phyloP scores from a whole-genome alignment of 441 rosid species.

The Hura crepitans region DNA sequence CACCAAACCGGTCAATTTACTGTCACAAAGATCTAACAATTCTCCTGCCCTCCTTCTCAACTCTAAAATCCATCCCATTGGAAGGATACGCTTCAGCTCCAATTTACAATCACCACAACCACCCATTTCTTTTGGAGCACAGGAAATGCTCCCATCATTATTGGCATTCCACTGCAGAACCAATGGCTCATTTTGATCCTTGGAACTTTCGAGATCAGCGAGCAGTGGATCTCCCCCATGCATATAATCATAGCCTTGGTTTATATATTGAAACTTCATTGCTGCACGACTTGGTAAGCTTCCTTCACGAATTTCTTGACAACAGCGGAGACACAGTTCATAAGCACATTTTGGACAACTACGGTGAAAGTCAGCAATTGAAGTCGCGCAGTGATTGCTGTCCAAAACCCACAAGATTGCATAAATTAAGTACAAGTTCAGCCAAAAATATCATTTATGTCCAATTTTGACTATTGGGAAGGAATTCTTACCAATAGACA shows the following conservation, averaged over 20 bases:
- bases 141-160: slow-evolving; percentile 52
- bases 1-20: slow-evolving; percentile 15
- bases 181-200: slow-evolving; percentile 25
- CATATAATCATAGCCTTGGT: slow-evolving; percentile 57
- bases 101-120: slow-evolving; percentile 62
- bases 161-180: slow-evolving; percentile 45
- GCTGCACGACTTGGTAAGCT: slow-evolving; percentile 40
- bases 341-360: slow-evolving; percentile 69
- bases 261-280: slow-evolving; percentile 33
- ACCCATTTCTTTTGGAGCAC: slow-evolving; percentile 63
- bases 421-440: slow-evolving; percentile 9
- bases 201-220: slow-evolving; percentile 18
- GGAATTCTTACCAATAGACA: slow-evolving; percentile 60
- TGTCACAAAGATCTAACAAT: slow-evolving; percentile 28
- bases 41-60: slow-evolving; percentile 41
- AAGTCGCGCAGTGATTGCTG: slow-evolving; percentile 92
- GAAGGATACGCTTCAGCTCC: slow-evolving; percentile 70
- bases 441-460: slow-evolving; percentile 6
- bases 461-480: not conserved
- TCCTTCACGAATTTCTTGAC: slow-evolving; percentile 67
- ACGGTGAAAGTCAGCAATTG: slow-evolving; percentile 78
- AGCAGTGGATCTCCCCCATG: slow-evolving; percentile 67
- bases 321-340: slow-evolving; percentile 80
- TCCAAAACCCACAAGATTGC: slow-evolving; percentile 13
- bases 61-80: slow-evolving; percentile 47